These are phyloP conservation scores for Sicyos edulis DNA, from an alignment of 306 rosid genomes.

Conservation along the genomic window DNA sequence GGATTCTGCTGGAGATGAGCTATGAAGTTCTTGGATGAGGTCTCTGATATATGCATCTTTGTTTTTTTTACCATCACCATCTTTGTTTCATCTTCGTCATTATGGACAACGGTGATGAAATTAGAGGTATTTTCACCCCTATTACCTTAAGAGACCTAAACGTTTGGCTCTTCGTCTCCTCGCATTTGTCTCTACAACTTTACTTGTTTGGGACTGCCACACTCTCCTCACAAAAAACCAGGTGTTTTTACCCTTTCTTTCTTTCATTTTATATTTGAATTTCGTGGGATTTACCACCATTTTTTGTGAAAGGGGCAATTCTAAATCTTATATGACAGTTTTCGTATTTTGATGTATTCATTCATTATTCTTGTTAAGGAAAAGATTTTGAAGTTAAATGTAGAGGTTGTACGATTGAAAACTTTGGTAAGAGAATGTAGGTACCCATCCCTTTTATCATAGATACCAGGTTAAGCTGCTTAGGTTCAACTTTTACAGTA, in stretches of 20 bases:
- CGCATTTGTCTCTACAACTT: conserved; percentile 46
- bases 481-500: not conserved
- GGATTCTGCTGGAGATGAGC: no score
- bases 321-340: no score
- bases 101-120: no score
- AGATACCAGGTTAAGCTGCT: conserved; percentile 22
- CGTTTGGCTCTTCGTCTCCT: conserved; percentile 83
- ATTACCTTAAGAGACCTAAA: conserved; percentile 85
- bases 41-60: no score
- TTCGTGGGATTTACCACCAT: no score
- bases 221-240: conserved; percentile 72
- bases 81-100: no score
- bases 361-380: conserved; percentile 45
- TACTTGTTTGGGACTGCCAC: conserved; percentile 91
- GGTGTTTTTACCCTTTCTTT: no score
- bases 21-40: no score
- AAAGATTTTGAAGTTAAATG: conserved; percentile 47
- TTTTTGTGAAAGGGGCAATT: no score
- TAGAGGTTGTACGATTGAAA: conserved; percentile 40
- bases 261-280: no score
- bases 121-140: conserved; percentile 73
- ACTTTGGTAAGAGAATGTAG: conserved; percentile 73
- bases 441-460: no score
- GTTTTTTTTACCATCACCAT: no score
- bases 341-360: conserved; percentile 15